Conservation (phyloP, 345 rosid species). For the Excoecaria agallocha region DNA sequence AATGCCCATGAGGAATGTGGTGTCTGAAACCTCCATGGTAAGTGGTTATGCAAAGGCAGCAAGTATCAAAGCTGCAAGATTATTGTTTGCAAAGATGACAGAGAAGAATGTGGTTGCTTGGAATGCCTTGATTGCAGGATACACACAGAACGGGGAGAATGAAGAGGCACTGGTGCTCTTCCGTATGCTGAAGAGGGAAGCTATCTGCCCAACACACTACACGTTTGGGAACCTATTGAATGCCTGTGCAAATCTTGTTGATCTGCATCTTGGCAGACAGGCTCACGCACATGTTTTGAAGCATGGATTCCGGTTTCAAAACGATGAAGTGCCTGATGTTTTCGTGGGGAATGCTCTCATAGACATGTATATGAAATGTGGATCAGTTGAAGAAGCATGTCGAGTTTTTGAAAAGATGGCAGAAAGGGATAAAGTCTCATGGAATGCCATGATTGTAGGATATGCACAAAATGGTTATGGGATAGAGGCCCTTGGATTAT, state of each 20-base stretch:
- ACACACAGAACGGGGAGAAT: conserved; percentile 76
- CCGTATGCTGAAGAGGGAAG: conserved; percentile 63
- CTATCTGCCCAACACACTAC: conserved; percentile 71
- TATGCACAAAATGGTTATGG: conserved; percentile 81
- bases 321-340: conserved; percentile 60
- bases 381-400: conserved; percentile 65
- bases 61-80: conserved; percentile 61
- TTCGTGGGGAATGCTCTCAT: conserved; percentile 87
- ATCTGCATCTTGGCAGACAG: conserved; percentile 78
- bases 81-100: conserved; percentile 68
- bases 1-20: conserved; percentile 56
- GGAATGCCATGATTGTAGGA: conserved; percentile 84
- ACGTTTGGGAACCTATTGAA: conserved; percentile 84
- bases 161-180: conserved; percentile 77
- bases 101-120: conserved; percentile 77
- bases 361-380: conserved; percentile 95
- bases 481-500: conserved; percentile 59
- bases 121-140: conserved; percentile 96
- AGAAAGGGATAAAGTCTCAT: conserved; percentile 78
- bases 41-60: conserved; percentile 78
- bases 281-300: conserved; percentile 86
- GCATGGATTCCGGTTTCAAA: conserved; percentile 71
- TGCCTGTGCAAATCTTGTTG: conserved; percentile 84
- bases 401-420: conserved; percentile 58
- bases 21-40: conserved; percentile 82